These are phyloP conservation scores for Akanthomyces uredinophilus DNA, from an alignment of 2,329 filamentous ascomycete species.

Conservation along the genomic window DNA sequence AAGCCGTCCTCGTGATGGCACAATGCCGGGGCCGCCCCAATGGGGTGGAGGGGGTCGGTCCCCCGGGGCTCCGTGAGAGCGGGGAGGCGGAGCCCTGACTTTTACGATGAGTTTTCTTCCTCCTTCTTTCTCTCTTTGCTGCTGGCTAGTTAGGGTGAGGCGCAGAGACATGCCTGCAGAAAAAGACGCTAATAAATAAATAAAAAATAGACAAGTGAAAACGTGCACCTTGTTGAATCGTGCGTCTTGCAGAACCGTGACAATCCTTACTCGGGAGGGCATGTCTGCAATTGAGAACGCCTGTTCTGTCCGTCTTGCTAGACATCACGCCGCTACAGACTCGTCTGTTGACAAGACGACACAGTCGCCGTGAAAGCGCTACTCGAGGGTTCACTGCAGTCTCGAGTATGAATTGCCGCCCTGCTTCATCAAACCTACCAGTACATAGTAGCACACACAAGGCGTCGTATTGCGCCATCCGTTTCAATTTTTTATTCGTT, in stretches of 20 bases:
- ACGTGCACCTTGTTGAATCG: conserved; percentile 5
- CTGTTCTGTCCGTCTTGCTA: background rate
- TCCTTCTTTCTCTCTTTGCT: too few species aligned
- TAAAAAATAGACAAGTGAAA: background rate
- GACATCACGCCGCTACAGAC: background rate
- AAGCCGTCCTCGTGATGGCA: conserved; percentile 26
- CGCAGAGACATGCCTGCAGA: background rate
- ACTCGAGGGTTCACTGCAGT: background rate
- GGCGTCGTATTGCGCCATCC: conserved; percentile 1
- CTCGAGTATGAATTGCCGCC: background rate
- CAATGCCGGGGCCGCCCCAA: conserved; percentile 19
- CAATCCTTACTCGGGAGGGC: background rate
- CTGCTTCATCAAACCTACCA: background rate
- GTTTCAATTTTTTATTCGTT: too few species aligned
- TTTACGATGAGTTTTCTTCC: background rate
- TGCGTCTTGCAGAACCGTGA: background rate
- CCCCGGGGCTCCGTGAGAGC: conserved; percentile 13
- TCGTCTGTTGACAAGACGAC: background rate
- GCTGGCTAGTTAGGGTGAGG: background rate
- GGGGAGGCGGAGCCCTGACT: background rate
- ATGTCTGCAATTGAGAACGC: background rate
- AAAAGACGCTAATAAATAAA: background rate
- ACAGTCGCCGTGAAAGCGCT: background rate
- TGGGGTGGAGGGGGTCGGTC: background rate
- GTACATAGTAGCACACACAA: too few species aligned